Base-by-base conservation (phyloP, 805 yeast species). In the Blastobotrys chiropterorum region DNA sequence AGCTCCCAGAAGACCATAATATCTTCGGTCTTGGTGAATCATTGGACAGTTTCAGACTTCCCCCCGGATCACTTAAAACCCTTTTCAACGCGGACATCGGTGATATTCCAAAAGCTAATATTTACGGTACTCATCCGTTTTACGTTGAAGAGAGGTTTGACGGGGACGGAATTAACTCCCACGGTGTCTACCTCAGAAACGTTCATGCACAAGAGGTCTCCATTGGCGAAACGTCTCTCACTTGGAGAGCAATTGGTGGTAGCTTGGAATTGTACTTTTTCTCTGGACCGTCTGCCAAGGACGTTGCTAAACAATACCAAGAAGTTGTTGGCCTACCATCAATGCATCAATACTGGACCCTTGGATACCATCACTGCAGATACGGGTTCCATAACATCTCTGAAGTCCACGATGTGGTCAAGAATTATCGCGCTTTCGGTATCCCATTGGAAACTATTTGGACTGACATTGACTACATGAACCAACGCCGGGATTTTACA, bases 301-400 rank as follows among this genome's bases (percentile, higher is more conserved):
- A 67, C 1, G 75, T 90, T n/a, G 76, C 82, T 43, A 62, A 72
- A 44, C 74, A 81, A 40, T 90, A 84, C 65, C 83, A 88, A 1
- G 58, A 65, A 1, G 68, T 92, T 11, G 82, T 95, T 0, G 98
- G 98, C 0, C 76, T 70, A 52, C 76, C 90, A 0, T 67, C 73
- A 6, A 68, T 90, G 17, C 97, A 97, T 1, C 85, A 81, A 56
- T 58, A 84, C 45, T 85, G 89, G 61, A 74, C 96, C 0, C 66
- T 89, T 8, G 98, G 96, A 0, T 87, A 90, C 64, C 98, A 92
- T 65, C 98, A 92, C 67, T 90, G 96, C 63, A 78, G 98, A 63
- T 92, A 97, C 97, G 92, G 92, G 65, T 90, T 90, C 69, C 85
- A 86, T 62, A 90, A 85, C 60, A 88, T 86, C 61, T 73, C 74